Conservation (phyloP, 2,329 filamentous ascomycete species). For the Aspergillus ochraceoroseus region DNA sequence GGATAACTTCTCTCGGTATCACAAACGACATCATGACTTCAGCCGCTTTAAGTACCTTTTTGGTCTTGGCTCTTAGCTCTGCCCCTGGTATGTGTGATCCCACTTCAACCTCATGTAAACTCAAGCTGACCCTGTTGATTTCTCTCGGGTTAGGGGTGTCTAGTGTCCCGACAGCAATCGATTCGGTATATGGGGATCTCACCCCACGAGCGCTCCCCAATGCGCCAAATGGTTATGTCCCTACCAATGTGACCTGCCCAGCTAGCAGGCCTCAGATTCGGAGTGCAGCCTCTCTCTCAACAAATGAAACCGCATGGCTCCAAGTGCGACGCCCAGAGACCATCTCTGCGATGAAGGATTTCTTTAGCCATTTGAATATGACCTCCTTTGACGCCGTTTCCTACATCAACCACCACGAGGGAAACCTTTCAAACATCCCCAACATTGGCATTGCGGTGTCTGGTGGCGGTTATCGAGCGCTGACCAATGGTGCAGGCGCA, state of each 20-base stretch:
- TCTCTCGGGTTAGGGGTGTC: no score
- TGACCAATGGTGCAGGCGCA: constrained; percentile 74
- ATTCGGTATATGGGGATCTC: no score
- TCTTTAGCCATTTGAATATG: constrained; percentile 66
- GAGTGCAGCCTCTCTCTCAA: constrained; percentile 57
- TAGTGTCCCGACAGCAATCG: no score
- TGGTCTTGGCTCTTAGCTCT: no score
- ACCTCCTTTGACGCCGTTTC: constrained; percentile 66
- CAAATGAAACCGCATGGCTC: constrained; percentile 72
- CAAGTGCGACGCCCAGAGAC: constrained; percentile 66
- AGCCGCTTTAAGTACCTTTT: no score
- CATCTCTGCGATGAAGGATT: constrained; percentile 65
- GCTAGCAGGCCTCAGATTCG: constrained; percentile 64
- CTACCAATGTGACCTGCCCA: constrained; percentile 64
- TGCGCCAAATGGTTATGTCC: constrained; percentile 66
- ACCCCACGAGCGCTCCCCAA: constrained; percentile 52
- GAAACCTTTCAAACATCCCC: constrained; percentile 14
- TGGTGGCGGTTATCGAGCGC: constrained; percentile 76
- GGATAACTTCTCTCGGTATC: no score
- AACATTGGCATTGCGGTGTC: constrained; percentile 43
- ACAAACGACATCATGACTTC: no score
- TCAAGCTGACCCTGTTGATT: no score
- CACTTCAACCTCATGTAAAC: no score
- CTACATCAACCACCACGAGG: constrained; percentile 58
- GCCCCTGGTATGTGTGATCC: no score